A percentile compares a stretch with the other conserved stretches of the same genome.
Conservation (phyloP, 768 basidiomycete genomes). For the Suillus tomentosus region DNA sequence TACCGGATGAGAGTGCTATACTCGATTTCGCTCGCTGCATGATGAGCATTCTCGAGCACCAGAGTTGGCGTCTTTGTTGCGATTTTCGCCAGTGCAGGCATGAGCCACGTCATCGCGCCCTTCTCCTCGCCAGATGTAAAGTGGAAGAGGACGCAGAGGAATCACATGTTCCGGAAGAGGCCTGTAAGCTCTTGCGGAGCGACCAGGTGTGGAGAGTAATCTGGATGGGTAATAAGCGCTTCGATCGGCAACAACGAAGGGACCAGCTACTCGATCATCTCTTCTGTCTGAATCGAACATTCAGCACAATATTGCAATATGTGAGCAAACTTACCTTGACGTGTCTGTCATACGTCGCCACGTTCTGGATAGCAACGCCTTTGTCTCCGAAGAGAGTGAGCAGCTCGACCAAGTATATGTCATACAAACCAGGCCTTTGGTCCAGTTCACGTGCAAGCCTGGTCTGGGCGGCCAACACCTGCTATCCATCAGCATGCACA, state of each 20-base stretch:
- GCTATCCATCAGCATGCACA: too few relatives aligned
- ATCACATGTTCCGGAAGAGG: constrained; percentile 93
- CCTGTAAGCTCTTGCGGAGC: constrained; percentile 61
- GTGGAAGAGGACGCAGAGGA: constrained; percentile 85
- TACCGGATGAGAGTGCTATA: constrained; percentile 89
- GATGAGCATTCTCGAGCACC: constrained; percentile 79
- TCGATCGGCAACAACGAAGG: constrained; percentile 91
- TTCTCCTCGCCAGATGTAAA: constrained; percentile 36
- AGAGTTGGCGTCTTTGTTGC: constrained; percentile 76
- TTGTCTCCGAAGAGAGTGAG: too few relatives aligned
- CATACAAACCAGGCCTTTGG: too few relatives aligned
- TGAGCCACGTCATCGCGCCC: constrained; percentile 76
- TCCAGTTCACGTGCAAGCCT: too few relatives aligned
- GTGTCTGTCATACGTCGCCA: too few relatives aligned
- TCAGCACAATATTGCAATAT: not conserved
- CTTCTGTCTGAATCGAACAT: constrained; percentile 55
- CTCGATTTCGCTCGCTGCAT: constrained; percentile 88
- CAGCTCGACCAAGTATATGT: too few relatives aligned
- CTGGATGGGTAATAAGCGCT: constrained; percentile 71
- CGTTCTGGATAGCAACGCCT: too few relatives aligned
- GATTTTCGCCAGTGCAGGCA: constrained; percentile 40
- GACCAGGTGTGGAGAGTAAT: constrained; percentile 61
- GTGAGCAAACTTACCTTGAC: constrained; percentile 38
- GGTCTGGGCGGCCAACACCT: too few relatives aligned
- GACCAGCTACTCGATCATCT: constrained; percentile 79